Conservation (phyloP, 495 filamentous ascomycete genomes). For the Aspergillus homomorphus region DNA sequence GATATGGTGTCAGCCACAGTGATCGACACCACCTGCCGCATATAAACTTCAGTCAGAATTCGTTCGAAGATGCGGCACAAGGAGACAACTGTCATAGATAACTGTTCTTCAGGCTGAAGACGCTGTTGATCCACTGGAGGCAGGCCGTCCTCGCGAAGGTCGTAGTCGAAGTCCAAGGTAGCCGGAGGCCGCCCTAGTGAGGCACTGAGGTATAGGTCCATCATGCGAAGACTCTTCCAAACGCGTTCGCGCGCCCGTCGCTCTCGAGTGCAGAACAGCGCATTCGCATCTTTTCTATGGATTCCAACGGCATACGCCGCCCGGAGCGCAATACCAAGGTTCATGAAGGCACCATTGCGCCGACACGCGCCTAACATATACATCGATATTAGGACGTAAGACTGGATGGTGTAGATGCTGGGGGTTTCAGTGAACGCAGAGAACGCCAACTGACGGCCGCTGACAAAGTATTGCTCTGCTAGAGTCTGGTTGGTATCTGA, state of each 20-base stretch:
- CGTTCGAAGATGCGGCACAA: conserved; percentile 63
- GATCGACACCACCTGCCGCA: conserved; percentile 65
- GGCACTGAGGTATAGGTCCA: conserved; percentile 59
- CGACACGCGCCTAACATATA: conserved; percentile 61
- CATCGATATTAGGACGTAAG: conserved; percentile 55
- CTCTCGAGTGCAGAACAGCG: conserved; percentile 50
- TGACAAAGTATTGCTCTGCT: conserved; percentile 53
- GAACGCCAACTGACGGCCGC: conserved; percentile 54
- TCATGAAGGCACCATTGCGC: conserved; percentile 59
- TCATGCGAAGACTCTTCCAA: conserved; percentile 60
- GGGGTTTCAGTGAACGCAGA: conserved; percentile 54
- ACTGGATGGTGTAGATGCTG: conserved; percentile 55
- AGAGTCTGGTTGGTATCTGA: conserved; percentile 41
- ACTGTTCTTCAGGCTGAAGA: conserved; percentile 29
- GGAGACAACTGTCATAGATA: conserved; percentile 35
- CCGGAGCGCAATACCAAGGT: conserved; percentile 51
- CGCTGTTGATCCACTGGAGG: conserved; percentile 22
- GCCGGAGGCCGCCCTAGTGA: conserved; percentile 59
- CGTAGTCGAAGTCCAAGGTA: conserved; percentile 57
- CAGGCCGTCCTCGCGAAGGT: conserved; percentile 37
- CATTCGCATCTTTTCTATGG: conserved; percentile 59
- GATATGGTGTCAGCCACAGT: conserved; percentile 63
- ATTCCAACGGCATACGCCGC: conserved; percentile 60
- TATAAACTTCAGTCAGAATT: conserved; percentile 66
- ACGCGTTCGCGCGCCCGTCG: conserved; percentile 53